These are phyloP conservation scores for Boletus insuetus DNA, from an alignment of 768 basidiomycete genomes.

Conservation along the genomic window DNA sequence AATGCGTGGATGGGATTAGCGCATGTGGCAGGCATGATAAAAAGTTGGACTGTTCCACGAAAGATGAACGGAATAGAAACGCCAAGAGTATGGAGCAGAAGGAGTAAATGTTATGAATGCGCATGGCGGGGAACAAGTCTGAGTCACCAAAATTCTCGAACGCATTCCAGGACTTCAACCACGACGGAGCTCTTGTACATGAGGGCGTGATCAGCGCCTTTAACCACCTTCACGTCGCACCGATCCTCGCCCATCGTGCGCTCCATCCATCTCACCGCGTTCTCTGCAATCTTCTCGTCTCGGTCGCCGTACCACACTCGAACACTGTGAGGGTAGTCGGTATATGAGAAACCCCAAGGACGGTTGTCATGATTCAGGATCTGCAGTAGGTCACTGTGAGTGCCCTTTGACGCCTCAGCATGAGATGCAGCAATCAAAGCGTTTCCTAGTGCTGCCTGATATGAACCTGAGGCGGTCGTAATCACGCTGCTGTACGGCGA, in stretches of 20 bases:
- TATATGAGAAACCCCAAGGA: constrained; percentile 89
- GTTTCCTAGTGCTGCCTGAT: constrained; percentile 76
- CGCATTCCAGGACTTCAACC: constrained; percentile 76
- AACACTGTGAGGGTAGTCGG: constrained; percentile 70
- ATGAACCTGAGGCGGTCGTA: constrained; percentile 26
- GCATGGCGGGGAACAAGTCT: not conserved
- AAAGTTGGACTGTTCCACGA: constrained; percentile 15
- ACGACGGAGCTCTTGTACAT: constrained; percentile 91
- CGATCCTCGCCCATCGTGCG: constrained; percentile 70
- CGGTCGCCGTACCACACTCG: constrained; percentile 91
- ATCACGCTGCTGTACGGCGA: constrained; percentile 23
- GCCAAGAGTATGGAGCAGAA: constrained; percentile 20
- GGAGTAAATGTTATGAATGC: constrained; percentile 5
- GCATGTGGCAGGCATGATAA: not conserved
- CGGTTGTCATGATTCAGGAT: constrained; percentile 89
- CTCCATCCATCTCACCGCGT: constrained; percentile 92
- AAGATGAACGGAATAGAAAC: constrained; percentile 6
- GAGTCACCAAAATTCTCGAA: constrained; percentile 54
- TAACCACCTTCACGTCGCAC: constrained; percentile 79
- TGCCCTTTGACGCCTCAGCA: constrained; percentile 89
- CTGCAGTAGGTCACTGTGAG: constrained; percentile 85
- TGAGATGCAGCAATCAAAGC: constrained; percentile 93
- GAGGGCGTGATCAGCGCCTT: constrained; percentile 87
- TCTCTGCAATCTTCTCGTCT: constrained; percentile 92
- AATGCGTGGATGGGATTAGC: constrained; percentile 8